A percentile compares a stretch with the other conserved stretches of the same genome.
Evolutionary conservation across 345 rosid genomes (phyloP).

Genomic region (Theobroma cacao): DNA sequence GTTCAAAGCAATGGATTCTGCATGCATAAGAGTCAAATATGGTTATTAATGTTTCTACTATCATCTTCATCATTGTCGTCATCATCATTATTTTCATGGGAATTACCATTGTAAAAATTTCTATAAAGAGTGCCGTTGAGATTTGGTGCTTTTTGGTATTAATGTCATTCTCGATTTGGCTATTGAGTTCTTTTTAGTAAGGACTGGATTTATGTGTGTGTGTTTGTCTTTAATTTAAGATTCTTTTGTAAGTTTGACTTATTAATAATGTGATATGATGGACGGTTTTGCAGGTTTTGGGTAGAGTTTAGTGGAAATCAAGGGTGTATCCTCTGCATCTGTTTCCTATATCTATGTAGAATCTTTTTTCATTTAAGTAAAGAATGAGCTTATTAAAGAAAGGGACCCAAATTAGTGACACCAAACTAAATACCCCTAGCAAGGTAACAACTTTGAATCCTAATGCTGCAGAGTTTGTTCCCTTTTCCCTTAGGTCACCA

Average conservation of each 20-base stretch:
- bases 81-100: background rate
- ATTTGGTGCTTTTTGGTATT: constrained; percentile 5
- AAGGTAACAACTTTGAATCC: constrained; percentile 86
- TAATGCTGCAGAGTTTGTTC: constrained; percentile 93
- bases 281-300: constrained; percentile 64
- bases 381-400: constrained; percentile 92
- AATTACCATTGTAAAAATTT: background rate
- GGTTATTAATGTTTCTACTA: background rate
- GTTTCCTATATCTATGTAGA: constrained; percentile 29
- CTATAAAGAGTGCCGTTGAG: background rate
- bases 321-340: background rate
- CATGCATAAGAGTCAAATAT: background rate
- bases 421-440: constrained; percentile 47
- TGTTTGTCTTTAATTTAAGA: background rate
- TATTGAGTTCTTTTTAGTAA: constrained; percentile 17
- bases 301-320: constrained; percentile 25
- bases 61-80: background rate
- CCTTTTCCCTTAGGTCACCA: constrained; percentile 65
- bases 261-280: constrained; percentile 6
- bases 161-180: constrained; percentile 7
- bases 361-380: constrained; percentile 29
- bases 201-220: constrained; percentile 17
- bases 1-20: background rate
- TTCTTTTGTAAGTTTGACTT: constrained; percentile 11
- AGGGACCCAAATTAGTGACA: constrained; percentile 52